Evolutionary conservation across 331 rosid species (phyloP).

Genomic region (Malus hybrid): DNA sequence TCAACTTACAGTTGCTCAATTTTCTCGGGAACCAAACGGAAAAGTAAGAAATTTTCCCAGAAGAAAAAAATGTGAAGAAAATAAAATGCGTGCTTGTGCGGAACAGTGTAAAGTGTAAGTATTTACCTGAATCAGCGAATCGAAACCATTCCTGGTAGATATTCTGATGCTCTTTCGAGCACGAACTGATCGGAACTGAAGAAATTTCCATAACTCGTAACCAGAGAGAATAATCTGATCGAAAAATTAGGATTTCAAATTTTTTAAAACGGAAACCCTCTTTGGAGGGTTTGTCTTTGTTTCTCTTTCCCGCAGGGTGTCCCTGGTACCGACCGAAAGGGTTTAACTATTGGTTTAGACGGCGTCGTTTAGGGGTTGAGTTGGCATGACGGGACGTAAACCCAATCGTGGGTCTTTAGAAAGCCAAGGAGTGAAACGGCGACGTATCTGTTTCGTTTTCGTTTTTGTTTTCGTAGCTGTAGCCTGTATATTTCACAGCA

Average conservation of each 20-base stretch:
- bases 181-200: constrained; percentile 30
- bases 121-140: constrained; percentile 72
- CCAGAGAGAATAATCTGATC: background rate
- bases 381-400: background rate
- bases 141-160: constrained; percentile 81
- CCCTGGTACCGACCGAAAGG: background rate
- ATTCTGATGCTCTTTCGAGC: constrained; percentile 49
- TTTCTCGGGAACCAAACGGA: constrained; percentile 1
- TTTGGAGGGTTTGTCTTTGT: background rate
- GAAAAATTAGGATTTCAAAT: background rate
- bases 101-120: background rate
- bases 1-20: background rate
- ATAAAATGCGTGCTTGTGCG: background rate
- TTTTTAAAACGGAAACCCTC: background rate
- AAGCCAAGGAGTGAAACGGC: background rate
- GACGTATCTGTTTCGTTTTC: background rate
- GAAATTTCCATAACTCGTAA: constrained; percentile 49
- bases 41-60: background rate
- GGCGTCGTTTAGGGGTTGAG: background rate
- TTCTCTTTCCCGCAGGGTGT: background rate
- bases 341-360: background rate
- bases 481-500: background rate
- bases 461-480: background rate
- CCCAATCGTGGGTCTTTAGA: background rate
- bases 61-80: background rate